Evolutionary conservation across 306 rosid species (phyloP), one percentile per base, ranked within the genome.

Genomic region (Cyamopsis tetragonoloba): DNA sequence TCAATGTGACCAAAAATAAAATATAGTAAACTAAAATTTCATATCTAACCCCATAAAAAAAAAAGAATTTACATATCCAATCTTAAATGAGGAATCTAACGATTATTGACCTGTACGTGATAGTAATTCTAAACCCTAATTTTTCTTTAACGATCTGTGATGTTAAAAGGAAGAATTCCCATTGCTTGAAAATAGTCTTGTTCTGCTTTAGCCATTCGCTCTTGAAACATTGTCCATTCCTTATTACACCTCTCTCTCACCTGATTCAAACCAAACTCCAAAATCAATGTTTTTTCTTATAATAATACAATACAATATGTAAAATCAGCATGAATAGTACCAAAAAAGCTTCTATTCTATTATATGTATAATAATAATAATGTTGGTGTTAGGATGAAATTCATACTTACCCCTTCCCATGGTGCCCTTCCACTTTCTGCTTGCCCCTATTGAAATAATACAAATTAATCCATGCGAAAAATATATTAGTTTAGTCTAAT

Each of bases 171-270:
- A 57, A 53, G 51, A 10, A 28, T 8, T 47, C 57, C 78, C 66
- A 18, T 72, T 28, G 74, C 74, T 26, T 75, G 70, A 37, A 56
- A 85, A 66, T 86, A 83, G 13, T 80, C 83, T 15, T 13, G 80
- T 80, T 92, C 98, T 1, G 96, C 96, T n/a, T 59, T 70, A 7
- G 58, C 69, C 84, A 89, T 49, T 50, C 98, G 84, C 15, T 80
- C 92, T 66, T 60, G 82, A 70, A 92, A 92, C 49, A 87, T 82
- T 59, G 31, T 49, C 98, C 98, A 92, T 81, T 92, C 98, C 35
- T 44, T 66, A 13, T 59, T 35, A 49, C 98, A 89, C 77, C 98
- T 85, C 57, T 81, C 86, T 66, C 91, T 84, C 62, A 89, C 97
- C 97, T 91, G 83, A 53, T 39, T 49, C 75, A 64, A 58, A 10